Evolutionary conservation across 352 stramenopile genomes (phyloP).

Genomic region (Pythium catenulatum): DNA sequence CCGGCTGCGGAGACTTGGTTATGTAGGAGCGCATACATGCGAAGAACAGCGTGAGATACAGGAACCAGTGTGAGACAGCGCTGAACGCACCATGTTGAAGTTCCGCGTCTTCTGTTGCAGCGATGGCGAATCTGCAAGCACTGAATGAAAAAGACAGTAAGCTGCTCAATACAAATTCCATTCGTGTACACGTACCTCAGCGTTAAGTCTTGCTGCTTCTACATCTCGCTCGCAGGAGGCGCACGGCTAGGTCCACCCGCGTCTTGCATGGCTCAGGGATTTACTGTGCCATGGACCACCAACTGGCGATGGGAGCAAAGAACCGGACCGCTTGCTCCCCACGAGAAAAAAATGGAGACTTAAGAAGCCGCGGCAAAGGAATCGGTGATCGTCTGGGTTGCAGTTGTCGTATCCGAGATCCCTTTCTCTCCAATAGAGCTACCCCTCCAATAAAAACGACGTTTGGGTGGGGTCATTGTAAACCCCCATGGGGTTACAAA

Average conservation of each 20-base stretch:
- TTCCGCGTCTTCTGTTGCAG: neutral
- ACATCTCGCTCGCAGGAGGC: neutral
- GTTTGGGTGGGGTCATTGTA: no score
- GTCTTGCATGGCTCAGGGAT: constrained; percentile 8
- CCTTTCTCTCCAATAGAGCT: no score
- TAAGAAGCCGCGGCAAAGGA: no score
- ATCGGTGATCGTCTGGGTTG: no score
- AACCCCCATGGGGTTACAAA: no score
- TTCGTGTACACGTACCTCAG: neutral
- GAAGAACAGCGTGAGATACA: neutral
- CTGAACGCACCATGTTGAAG: neutral
- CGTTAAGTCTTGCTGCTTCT: neutral
- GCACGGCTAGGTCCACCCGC: neutral
- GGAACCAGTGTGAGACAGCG: neutral
- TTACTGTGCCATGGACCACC: neutral
- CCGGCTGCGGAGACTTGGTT: neutral
- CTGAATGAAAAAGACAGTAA: constrained; percentile 14
- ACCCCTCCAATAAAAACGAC: no score
- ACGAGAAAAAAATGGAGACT: neutral
- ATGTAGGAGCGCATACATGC: neutral
- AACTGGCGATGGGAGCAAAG: neutral
- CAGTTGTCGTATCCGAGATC: no score
- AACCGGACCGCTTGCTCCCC: neutral
- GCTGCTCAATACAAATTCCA: neutral
- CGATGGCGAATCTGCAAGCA: neutral